Evolutionary conservation across 2,329 filamentous ascomycete species (phyloP), one percentile per base, ranked within the genome.

Genomic region (Nigrograna mackinnonii): DNA sequence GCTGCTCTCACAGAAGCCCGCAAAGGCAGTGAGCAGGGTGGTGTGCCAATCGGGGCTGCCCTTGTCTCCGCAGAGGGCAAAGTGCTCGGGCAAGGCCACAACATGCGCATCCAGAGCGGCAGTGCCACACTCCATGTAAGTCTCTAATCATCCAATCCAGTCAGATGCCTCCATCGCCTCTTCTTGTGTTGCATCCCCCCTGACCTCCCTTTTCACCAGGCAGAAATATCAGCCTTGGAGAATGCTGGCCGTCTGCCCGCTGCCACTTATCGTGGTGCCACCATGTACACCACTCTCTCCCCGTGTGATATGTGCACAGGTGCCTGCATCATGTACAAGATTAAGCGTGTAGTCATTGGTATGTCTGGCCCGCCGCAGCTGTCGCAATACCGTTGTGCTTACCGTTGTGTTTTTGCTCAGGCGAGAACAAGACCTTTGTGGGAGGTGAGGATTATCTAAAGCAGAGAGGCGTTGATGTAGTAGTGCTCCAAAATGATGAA

Each of bases 271-370:
- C 77, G 78, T 52, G 84, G 83, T 21, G 80, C 84, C 24, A 91
- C 86, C n/a, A 90, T 91, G 85, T 91, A 88, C 69, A 91, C 87
- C 3, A 90, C 87, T 1, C 73, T 91, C 5, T 88, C 85, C 3
- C 87, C 87, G 1, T 91, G 87, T 65, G 85, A 89, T 60, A 91
- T 91, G 87, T 91, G 85, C 67, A 89, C 87, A 4, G 87, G 87
- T 6, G 86, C 87, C 3, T 90, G 86, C 58, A 72, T 91, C 46
- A 76, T 91, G 46, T 91, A 90, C 74, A 86, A 86, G 57, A 79
- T 91, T 44, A 76, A 79, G 35, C 79, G 87, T 17, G 86, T 91
- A 3, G 86, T 91, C 21, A 81, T 91, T 54, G 87, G 85, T 35
- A 48, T 33, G 47, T 43, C 31, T 33, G 11, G 13, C 13, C 19